Base-by-base conservation (phyloP, 2,329 filamentous ascomycete genomes). In the Diplodia intermedia region DNA sequence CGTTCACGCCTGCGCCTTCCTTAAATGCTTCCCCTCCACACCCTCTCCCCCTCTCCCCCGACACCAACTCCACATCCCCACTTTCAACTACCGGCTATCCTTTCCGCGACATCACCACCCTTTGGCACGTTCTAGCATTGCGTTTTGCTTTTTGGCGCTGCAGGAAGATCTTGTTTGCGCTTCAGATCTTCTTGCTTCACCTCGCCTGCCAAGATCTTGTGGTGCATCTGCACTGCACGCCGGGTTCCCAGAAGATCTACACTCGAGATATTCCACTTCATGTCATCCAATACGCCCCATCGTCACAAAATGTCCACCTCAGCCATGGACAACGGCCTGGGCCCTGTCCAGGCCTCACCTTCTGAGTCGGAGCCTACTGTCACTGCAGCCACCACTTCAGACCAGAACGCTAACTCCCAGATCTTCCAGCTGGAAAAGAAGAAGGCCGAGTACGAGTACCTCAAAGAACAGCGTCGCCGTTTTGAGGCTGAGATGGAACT, bases 401-500 rank as follows among this genome's bases (percentile, higher is more conserved):
- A 33, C 20, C 33, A 47, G 11, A 33, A 49, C 4, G 47, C 60
- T 63, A 63, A 63, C 47, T 8, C 12, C n/a, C 47, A 36, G 15
- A 49, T 66, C 71, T 70, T 60, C 71, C 72, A 97, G 94, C 88
- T 97, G 77, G 94, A 97, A 79, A 95, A 95, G 82, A 97, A 97
- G 82, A 93, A 93, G 76, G 84, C 92, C 76, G 93, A 97, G 79
- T 96, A 96, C 82, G 94, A 98, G 79, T 89, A 90, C 75, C 89
- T 98, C 74, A 88, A 92, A 72, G 92, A 97, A 80, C 92, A 97
- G 79, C 93, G 92, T 75, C 89, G 92, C 71, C 89, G 91, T 55
- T 97, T 97, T 75, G 93, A 98, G 81, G 89, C 91, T 72, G 93
- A 97, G 79, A 93, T 99, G 88, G 91, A 94, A 78, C 88, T 93